Percentiles rank a stretch among this genome's conserved stretches.
Evolutionary conservation across 768 basidiomycete species (phyloP).

Genomic region (Wakefieldia striispora): DNA sequence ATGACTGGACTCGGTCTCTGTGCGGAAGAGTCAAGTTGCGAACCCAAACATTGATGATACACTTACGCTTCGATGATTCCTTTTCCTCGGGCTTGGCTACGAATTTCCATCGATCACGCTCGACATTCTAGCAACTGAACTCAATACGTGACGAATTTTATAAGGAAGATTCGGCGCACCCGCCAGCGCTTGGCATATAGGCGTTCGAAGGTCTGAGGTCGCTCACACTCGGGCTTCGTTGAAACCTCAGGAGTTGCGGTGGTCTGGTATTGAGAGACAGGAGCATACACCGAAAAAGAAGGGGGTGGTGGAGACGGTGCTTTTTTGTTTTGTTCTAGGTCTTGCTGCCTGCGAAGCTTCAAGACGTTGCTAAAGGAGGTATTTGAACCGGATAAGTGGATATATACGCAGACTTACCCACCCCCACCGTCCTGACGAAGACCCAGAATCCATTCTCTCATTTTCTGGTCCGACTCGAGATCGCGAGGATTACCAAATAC

Average conservation of each 20-base stretch:
- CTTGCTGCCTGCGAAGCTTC: constrained; percentile 43
- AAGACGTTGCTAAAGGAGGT: constrained; percentile 38
- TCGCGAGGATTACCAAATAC: constrained; percentile 51
- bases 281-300: background rate
- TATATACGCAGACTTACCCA: constrained; percentile 45
- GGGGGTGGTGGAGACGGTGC: constrained; percentile 5
- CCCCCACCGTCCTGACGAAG: constrained; percentile 55
- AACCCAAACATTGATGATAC: background rate
- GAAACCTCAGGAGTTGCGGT: background rate
- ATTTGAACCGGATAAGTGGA: constrained; percentile 2
- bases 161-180: constrained; percentile 8
- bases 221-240: constrained; percentile 6
- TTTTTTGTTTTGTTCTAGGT: constrained; percentile 6
- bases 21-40: background rate
- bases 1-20: constrained; percentile 4
- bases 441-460: constrained; percentile 56
- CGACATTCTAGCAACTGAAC: constrained; percentile 8
- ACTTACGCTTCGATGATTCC: constrained; percentile 11
- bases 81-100: constrained; percentile 6
- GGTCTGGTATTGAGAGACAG: background rate
- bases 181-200: constrained; percentile 26
- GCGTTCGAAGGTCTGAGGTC: constrained; percentile 10
- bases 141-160: background rate
- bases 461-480: constrained; percentile 38
- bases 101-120: constrained; percentile 15